A percentile compares a stretch with the other conserved stretches of the same genome.
These are phyloP conservation scores for Shiraia bambusicola DNA, from an alignment of 2,329 filamentous ascomycete genomes.

Conservation along the genomic window DNA sequence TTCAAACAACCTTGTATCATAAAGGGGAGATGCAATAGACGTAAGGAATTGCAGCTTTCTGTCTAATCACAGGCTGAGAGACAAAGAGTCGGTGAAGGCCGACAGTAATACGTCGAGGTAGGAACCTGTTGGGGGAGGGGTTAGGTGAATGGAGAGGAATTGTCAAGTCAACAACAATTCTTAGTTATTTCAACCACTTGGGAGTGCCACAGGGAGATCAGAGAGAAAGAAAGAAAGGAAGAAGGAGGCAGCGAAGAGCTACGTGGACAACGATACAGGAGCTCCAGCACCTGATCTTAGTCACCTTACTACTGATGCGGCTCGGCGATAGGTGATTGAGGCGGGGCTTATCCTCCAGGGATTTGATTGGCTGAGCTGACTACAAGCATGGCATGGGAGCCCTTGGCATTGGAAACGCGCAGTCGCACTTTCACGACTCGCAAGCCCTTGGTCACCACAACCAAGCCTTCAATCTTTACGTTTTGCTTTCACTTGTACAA, in stretches of 20 bases:
- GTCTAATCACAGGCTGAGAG: constrained; percentile 8
- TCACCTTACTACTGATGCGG: constrained; percentile 22
- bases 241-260: constrained; percentile 12
- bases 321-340: constrained; percentile 27
- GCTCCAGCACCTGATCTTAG: constrained; percentile 10
- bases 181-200: constrained; percentile 7
- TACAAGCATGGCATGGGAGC: constrained; percentile 21
- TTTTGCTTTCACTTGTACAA: neutral
- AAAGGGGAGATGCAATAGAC: neutral
- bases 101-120: neutral
- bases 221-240: constrained; percentile 8
- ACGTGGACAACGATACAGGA: constrained; percentile 17
- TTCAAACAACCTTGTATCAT: constrained; percentile 5
- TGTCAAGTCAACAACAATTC: constrained; percentile 6
- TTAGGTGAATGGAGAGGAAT: constrained; percentile 2
- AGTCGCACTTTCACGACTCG: constrained; percentile 10
- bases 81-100: constrained; percentile 12
- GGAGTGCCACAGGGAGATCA: constrained; percentile 13
- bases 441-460: constrained; percentile 9
- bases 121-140: constrained; percentile 4
- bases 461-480: neutral
- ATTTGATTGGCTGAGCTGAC: constrained; percentile 27
- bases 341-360: constrained; percentile 33
- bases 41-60: constrained; percentile 1
- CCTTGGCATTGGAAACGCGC: constrained; percentile 28